Base-by-base conservation (phyloP, 208 protist genomes). In the Angomonas deanei region DNA sequence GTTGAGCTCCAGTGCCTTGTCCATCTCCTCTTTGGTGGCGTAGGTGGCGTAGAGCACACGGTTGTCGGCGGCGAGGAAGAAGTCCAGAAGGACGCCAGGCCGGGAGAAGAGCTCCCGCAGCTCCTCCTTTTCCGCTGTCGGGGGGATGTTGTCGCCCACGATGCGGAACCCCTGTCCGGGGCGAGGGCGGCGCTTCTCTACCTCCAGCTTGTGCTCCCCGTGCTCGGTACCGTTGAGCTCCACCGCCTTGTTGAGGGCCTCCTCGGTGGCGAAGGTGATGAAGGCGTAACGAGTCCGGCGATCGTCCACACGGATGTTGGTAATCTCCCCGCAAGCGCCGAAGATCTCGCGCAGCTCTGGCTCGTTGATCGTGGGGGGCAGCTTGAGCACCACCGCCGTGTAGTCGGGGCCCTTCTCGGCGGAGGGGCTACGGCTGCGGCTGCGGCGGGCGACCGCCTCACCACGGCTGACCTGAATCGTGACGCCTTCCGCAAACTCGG, bases 11-110 rank as follows among this genome's bases (percentile, higher is more conserved):
- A 93, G 53, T n/a, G 86, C 90, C 26, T 71, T 76, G 26, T 74
- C 53, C 26, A 72, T 74, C 1, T 68, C 50, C 64, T 78, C 78
- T 24, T 57, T 63, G 24, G 68, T 71, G 24, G 54, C 38, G 60
- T 82, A 88, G 17, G 78, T 70, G 52, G 89, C 61, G 47, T 87
- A 91, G 36, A 76, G 79, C 36, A 78, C 76, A 27, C 66, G 52
- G 17, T 72, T 67, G 19, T 23, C 47, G 4, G 64, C 62, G 30
- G 76, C 38, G 48, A 88, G 61, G 46, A 72, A 70, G 19, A 90
- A 49, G 62, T 90, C 81, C 24, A 57, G 42, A 28, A 88, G 70
- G 50, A 60, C 53, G 21, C 88, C 88, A 31, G 69, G 80, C 32
- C 46, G 1, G 3, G 15, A 17, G 56, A 95, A 88, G 61, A 79